Evolutionary conservation across 768 basidiomycete genomes (phyloP).

Genomic region (Kwoniella europaea): DNA sequence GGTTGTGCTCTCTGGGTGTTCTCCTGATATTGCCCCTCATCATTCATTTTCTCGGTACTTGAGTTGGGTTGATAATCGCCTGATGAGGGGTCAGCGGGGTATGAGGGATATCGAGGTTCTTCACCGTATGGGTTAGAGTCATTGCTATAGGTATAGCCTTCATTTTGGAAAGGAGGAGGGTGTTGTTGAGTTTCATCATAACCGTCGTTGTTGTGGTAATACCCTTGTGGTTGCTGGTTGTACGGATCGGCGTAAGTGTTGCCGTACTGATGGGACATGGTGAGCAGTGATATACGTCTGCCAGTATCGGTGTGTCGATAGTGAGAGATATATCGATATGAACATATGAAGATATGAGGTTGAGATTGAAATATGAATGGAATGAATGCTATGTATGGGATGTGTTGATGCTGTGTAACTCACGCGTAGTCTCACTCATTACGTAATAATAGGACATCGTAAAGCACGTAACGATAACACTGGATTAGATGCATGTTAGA

Average conservation of each 20-base stretch:
- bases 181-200: slow-evolving; percentile 11
- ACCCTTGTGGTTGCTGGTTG: slow-evolving; percentile 7
- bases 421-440: too few relatives aligned
- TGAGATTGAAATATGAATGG: background rate
- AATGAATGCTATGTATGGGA: slow-evolving; percentile 2
- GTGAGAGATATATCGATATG: background rate
- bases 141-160: slow-evolving; percentile 25
- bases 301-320: background rate
- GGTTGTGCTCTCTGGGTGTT: slow-evolving; percentile 39
- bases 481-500: too few relatives aligned
- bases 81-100: slow-evolving; percentile 26
- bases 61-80: slow-evolving; percentile 16
- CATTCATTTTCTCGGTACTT: slow-evolving; percentile 43
- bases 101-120: slow-evolving; percentile 31
- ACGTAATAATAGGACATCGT: too few relatives aligned
- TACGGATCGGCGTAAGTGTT: slow-evolving; percentile 21
- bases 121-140: slow-evolving; percentile 25
- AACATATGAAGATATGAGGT: background rate
- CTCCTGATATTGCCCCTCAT: slow-evolving; percentile 19
- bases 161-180: slow-evolving; percentile 18
- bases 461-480: too few relatives aligned
- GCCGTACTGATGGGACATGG: slow-evolving; percentile 21
- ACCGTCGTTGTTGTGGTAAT: slow-evolving; percentile 2
- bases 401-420: background rate
- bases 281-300: background rate